Conservation (phyloP, 2,329 filamentous ascomycete genomes). For the Apiospora phragmitis region DNA sequence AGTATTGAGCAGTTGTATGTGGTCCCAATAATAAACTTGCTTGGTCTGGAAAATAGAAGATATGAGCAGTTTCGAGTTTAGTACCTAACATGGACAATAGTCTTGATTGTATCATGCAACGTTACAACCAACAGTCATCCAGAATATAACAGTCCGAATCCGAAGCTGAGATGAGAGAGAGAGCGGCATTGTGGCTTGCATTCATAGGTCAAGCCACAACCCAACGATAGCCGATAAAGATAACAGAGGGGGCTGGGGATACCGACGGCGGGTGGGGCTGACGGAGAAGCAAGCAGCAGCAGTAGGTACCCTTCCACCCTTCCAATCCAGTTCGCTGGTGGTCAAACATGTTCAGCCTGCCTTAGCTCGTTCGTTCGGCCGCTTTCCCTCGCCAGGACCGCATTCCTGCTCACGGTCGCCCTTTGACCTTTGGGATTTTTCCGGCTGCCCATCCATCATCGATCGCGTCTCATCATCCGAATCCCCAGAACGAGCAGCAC, state of each 20-base stretch:
- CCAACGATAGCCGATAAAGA: background rate
- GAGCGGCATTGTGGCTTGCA: background rate
- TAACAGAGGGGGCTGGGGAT: background rate
- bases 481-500: background rate
- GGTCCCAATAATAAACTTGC: background rate
- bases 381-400: conserved; percentile 5
- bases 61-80: background rate
- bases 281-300: background rate
- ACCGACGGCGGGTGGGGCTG: background rate
- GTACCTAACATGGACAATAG: background rate
- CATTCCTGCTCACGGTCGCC: background rate
- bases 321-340: background rate
- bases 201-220: background rate
- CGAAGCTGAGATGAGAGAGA: background rate
- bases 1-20: background rate
- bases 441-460: conserved; percentile 4
- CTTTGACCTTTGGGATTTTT: conserved; percentile 3
- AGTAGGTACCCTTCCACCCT: background rate
- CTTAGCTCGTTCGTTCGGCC: background rate
- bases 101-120: background rate
- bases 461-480: conserved; percentile 9
- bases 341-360: background rate
- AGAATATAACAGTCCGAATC: background rate
- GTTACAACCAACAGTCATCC: background rate
- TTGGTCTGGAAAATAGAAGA: background rate